These are phyloP conservation scores for Eucalyptus dawsonii DNA, from an alignment of 345 rosid genomes.

Conservation along the genomic window DNA sequence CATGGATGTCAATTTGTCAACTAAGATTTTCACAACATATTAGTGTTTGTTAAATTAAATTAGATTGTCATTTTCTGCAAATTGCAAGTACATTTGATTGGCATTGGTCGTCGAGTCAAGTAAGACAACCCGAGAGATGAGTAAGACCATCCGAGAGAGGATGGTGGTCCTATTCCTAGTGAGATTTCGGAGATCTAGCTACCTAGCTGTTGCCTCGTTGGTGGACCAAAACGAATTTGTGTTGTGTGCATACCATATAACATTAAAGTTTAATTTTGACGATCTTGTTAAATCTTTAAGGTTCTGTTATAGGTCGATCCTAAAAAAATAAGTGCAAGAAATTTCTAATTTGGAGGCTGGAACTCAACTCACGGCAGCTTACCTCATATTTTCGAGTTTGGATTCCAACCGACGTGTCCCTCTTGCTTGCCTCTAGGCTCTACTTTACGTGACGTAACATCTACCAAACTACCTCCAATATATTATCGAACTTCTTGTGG, in stretches of 20 bases:
- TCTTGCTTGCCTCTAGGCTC: not conserved
- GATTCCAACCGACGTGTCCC: not conserved
- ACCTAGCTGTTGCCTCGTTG: not conserved
- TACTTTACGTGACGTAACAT: not conserved
- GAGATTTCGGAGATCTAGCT: not conserved
- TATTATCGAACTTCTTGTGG: not conserved
- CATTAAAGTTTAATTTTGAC: not conserved
- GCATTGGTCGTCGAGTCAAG: not conserved
- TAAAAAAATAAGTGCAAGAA: not conserved
- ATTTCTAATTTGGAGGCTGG: not conserved
- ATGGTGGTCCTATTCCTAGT: not conserved
- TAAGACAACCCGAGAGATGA: not conserved
- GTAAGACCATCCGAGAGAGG: not conserved
- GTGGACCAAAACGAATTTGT: not conserved
- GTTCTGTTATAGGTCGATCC: not conserved
- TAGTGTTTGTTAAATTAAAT: accelerated
- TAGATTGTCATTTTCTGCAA: not conserved
- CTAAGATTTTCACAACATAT: not conserved
- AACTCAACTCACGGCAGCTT: not conserved
- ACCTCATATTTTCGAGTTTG: not conserved
- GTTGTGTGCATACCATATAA: not conserved
- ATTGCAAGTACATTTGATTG: not conserved
- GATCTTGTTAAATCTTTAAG: not conserved
- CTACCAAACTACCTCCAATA: not conserved
- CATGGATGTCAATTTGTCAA: not conserved